These are phyloP conservation scores for Tolypocladium tropicale DNA, from an alignment of 2,329 filamentous ascomycete genomes.

Conservation along the genomic window DNA sequence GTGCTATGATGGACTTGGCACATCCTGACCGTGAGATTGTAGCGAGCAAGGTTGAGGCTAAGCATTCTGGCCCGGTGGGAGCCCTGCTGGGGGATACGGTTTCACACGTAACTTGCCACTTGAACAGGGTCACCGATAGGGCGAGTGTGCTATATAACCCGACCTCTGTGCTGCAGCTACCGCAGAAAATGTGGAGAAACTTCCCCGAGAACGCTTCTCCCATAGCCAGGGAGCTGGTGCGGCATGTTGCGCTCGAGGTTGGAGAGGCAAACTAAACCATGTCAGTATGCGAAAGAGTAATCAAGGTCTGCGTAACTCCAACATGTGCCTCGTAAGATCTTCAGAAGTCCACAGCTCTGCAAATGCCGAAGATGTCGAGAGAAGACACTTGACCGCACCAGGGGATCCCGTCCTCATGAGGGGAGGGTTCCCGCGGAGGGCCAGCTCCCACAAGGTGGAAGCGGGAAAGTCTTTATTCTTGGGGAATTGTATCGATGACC, in stretches of 20 bases:
- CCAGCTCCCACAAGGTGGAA: conserved; percentile 13
- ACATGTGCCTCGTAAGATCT: conserved; percentile 42
- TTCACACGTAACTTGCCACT: conserved; percentile 43
- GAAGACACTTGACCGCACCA: conserved; percentile 18
- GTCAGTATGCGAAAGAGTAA: conserved; percentile 10
- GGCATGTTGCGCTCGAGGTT: conserved; percentile 17
- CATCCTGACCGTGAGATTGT: conserved; percentile 46
- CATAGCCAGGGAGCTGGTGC: conserved; percentile 17
- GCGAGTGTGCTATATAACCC: conserved; percentile 37
- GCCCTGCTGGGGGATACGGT: conserved; percentile 11
- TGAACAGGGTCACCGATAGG: conserved; percentile 40
- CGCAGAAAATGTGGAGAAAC: conserved; percentile 33
- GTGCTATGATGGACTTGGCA: conserved; percentile 44
- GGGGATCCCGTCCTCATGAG: conserved; percentile 29
- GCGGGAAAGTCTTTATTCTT: conserved; percentile 33
- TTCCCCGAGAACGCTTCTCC: conserved; percentile 11
- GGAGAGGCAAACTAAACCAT: conserved; percentile 27
- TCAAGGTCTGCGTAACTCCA: neutral
- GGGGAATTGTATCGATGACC: conserved; percentile 62
- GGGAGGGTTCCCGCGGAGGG: conserved; percentile 25
- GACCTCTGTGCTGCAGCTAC: conserved; percentile 31
- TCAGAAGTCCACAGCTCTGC: conserved; percentile 36
- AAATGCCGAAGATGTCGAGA: conserved; percentile 35
- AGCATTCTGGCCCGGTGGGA: conserved; percentile 37
- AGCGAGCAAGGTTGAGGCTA: conserved; percentile 41